Evolutionary conservation across 2,329 filamentous ascomycete genomes (phyloP).

Genomic region (Aspergillus sclerotialis): DNA sequence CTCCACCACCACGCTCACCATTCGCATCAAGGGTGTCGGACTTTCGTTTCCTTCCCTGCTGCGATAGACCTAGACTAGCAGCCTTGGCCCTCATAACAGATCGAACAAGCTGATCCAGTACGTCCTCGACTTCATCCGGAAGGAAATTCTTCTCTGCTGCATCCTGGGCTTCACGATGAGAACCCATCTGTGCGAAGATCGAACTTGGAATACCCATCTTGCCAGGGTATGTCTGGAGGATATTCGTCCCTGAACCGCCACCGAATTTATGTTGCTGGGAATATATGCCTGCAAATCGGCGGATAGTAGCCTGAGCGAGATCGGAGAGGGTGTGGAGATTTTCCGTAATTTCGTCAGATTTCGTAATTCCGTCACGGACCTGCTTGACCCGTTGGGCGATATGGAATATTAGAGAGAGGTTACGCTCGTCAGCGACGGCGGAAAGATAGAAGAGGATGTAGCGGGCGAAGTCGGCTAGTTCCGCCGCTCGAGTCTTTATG

Average conservation of each 20-base stretch:
- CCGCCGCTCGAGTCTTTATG: conserved; percentile 43
- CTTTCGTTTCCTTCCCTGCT: conserved; percentile 35
- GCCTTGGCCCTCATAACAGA: conserved; percentile 56
- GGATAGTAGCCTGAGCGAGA: conserved; percentile 72
- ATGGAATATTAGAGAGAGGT: conserved; percentile 81
- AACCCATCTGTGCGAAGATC: conserved; percentile 68
- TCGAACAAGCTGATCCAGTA: conserved; percentile 70
- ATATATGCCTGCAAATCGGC: conserved; percentile 78
- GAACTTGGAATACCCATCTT: conserved; percentile 75
- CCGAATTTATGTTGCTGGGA: conserved; percentile 56
- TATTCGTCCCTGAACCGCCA: conserved; percentile 36
- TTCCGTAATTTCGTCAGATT: conserved; percentile 37
- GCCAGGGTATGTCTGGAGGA: conserved; percentile 71
- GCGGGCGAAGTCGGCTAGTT: conserved; percentile 70
- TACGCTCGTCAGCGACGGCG: conserved; percentile 75
- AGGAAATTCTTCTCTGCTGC: conserved; percentile 83
- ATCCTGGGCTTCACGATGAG: conserved; percentile 70
- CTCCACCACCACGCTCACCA: conserved; percentile 13
- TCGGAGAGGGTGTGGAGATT: conserved; percentile 79
- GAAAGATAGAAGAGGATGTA: conserved; percentile 88
- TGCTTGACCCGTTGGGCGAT: conserved; percentile 91
- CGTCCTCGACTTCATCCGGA: conserved; percentile 67
- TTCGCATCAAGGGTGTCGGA: conserved; percentile 25
- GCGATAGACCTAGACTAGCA: conserved; percentile 18
- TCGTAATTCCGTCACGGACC: conserved; percentile 69